Conservation (phyloP, 345 rosid species). For the Dovyalis caffra region DNA sequence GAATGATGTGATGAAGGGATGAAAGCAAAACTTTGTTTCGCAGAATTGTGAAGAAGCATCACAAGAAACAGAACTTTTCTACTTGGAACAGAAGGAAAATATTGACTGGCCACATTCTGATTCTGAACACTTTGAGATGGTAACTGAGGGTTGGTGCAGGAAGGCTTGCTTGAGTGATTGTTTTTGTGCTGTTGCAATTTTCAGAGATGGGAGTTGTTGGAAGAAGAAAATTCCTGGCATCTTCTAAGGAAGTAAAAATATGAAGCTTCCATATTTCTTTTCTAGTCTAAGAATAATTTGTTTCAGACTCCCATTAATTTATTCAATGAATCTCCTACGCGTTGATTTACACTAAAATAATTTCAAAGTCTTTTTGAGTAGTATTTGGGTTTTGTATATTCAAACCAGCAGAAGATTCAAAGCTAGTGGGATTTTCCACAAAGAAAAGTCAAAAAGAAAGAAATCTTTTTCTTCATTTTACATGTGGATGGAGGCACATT, state of each 20-base stretch:
- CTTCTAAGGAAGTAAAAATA: too few species aligned
- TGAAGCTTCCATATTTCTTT: too few species aligned
- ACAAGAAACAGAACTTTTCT: neutral
- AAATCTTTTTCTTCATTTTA: neutral
- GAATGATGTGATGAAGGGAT: constrained; percentile 7
- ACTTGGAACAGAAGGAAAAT: neutral
- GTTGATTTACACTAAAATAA: too few species aligned
- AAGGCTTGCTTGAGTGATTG: neutral
- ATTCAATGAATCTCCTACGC: too few species aligned
- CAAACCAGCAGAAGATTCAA: too few species aligned
- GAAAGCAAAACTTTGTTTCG: constrained; percentile 5
- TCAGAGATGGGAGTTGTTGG: constrained; percentile 21
- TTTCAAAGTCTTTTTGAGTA: too few species aligned
- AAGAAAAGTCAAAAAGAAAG: too few species aligned
- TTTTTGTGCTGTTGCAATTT: constrained; percentile 12
- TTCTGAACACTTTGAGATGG: neutral
- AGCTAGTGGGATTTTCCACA: too few species aligned
- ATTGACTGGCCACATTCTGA: neutral
- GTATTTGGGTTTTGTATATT: too few species aligned
- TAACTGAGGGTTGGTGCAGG: neutral
- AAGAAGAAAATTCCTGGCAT: constrained; percentile 47
- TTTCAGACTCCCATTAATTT: too few species aligned
- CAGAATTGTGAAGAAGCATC: neutral
- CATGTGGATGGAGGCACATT: neutral
- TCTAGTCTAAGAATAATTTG: too few species aligned